phyloP scores from a whole-genome alignment of 2,329 filamentous ascomycete species.

The Botryotinia calthae region DNA sequence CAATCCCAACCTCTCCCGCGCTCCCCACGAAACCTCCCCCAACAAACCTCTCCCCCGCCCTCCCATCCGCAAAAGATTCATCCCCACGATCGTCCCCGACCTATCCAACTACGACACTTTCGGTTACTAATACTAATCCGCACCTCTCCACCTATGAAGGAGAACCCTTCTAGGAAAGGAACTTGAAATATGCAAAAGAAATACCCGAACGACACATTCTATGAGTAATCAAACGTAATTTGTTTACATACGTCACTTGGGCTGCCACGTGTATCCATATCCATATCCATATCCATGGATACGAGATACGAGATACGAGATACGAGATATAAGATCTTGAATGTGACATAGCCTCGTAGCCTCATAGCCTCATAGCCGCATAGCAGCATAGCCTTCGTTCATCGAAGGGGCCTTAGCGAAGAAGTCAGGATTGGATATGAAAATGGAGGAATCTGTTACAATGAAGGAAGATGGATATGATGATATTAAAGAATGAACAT shows the following conservation, averaged over 20 bases:
- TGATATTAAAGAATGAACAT: neutral
- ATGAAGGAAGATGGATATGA: neutral
- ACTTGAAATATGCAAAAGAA: neutral
- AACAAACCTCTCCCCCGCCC: neutral
- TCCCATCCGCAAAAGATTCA: neutral
- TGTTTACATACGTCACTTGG: neutral
- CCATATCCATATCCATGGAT: too few species aligned
- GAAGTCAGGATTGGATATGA: neutral
- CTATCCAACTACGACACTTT: conserved; percentile 7
- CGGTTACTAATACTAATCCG: neutral
- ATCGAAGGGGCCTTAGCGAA: neutral
- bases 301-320: too few species aligned
- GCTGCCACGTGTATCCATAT: neutral
- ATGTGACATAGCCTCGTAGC: neutral
- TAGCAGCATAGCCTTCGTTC: neutral
- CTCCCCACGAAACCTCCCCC: conserved; percentile 3
- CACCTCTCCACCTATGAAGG: fast-evolving
- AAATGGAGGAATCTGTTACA: neutral
- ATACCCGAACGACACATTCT: neutral
- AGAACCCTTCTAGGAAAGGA: neutral
- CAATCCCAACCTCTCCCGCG: neutral
- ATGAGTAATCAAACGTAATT: neutral
- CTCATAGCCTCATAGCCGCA: neutral
- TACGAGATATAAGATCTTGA: neutral
- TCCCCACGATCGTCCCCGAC: neutral